Percentiles rank a stretch among this genome's conserved stretches.
phyloP scores from a whole-genome alignment of 148 eudicot genomes.

The Rhododendron henanense region DNA sequence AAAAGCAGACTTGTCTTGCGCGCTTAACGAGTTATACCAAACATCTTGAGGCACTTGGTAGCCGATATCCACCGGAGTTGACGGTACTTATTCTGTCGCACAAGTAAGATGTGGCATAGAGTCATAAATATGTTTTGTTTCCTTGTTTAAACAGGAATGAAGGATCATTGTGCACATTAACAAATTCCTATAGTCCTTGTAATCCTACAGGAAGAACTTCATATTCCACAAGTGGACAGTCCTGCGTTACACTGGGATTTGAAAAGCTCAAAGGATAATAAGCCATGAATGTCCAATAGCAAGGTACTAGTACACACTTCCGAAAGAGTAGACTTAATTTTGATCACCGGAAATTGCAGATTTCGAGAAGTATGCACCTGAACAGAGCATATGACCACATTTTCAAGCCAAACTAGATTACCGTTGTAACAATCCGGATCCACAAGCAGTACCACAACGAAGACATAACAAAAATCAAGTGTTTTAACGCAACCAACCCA shows the following conservation, averaged over 20 bases:
- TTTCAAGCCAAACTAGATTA: slow-evolving; percentile 3
- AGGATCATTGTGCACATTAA: not conserved
- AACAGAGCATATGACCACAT: not conserved
- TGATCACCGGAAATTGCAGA: not conserved
- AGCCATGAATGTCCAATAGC: not conserved
- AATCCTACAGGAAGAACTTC: not conserved
- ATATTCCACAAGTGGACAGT: not conserved
- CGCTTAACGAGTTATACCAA: not conserved
- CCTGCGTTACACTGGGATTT: not conserved
- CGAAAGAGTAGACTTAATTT: not conserved
- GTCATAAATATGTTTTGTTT: too few species aligned
- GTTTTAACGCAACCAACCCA: too few species aligned
- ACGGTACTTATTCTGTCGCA: not conserved
- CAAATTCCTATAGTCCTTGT: not conserved
- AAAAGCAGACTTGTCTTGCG: not conserved
- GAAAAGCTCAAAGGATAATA: not conserved
- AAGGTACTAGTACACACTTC: not conserved
- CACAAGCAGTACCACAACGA: too few species aligned
- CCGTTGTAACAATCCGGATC: too few species aligned
- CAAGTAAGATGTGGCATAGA: not conserved
- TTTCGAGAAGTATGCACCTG: not conserved
- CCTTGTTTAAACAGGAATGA: too few species aligned
- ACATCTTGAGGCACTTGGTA: not conserved
- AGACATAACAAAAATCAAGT: too few species aligned
- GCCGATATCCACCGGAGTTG: not conserved